Percentiles rank a stretch among this genome's conserved stretches.
Conservation (phyloP, 176 grass and related monocot species). For the Eragrostis nindensis region DNA sequence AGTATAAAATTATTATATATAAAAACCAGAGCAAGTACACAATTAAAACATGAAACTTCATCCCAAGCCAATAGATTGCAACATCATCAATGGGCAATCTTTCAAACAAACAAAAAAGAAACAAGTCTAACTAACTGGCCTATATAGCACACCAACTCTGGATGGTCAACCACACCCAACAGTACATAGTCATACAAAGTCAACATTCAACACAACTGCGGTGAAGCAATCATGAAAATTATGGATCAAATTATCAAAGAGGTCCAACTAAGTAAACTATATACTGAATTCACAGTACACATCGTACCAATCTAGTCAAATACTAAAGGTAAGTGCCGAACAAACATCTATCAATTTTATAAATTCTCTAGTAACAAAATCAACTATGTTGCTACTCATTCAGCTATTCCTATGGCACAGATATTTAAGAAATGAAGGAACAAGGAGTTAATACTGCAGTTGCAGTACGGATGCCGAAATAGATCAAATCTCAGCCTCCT, state of each 20-base stretch:
- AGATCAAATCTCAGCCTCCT: too few relatives aligned
- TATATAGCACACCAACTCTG: not conserved
- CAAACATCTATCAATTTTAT: not conserved
- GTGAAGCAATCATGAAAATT: not conserved
- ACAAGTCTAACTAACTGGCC: not conserved
- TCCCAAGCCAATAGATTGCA: not conserved
- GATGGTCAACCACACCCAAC: slow-evolving; percentile 6
- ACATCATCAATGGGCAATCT: not conserved
- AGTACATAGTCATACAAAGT: slow-evolving; percentile 5
- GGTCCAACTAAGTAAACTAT: not conserved
- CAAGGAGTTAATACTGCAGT: too few relatives aligned
- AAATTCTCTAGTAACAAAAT: slow-evolving; percentile 7
- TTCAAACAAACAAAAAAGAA: not conserved
- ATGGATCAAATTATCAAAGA: not conserved
- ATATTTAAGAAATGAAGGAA: slow-evolving; percentile 13
- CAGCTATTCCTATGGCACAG: slow-evolving; percentile 17
- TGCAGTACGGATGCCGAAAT: too few relatives aligned
- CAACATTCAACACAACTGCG: not conserved
- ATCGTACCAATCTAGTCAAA: not conserved
- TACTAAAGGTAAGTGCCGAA: slow-evolving; percentile 1
- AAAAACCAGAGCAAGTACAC: slow-evolving; percentile 1
- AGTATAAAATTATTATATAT: slow-evolving; percentile 27
- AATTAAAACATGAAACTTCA: slow-evolving; percentile 23
- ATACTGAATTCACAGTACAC: not conserved
- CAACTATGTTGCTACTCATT: not conserved